phyloP scores from a whole-genome alignment of 768 basidiomycete species.

The Rhodotorula graminis region DNA sequence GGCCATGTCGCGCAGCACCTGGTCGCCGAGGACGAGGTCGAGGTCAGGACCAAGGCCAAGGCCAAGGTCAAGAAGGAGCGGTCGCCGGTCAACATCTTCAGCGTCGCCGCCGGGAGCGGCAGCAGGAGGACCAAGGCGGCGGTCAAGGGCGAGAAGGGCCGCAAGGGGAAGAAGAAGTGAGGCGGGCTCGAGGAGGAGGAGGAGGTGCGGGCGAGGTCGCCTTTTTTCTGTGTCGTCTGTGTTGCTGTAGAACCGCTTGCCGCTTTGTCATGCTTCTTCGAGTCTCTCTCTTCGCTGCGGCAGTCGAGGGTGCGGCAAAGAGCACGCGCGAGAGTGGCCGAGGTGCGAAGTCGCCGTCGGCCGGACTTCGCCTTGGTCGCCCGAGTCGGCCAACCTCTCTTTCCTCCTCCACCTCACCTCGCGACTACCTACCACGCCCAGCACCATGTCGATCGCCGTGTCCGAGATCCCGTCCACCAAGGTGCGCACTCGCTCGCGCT shows the following conservation, averaged over 20 bases:
- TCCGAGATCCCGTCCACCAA: constrained; percentile 19
- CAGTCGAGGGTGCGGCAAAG: no score
- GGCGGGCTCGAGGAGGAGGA: background rate
- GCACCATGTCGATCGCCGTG: constrained; percentile 30
- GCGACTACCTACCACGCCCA: background rate
- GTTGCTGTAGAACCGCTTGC: no score
- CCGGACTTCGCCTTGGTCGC: no score
- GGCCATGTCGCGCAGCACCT: constrained; percentile 20
- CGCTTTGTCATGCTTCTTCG: no score
- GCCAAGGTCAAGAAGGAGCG: background rate
- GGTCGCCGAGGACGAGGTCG: background rate
- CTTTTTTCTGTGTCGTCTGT: background rate
- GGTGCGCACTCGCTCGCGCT: background rate
- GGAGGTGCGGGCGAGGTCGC: background rate
- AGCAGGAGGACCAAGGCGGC: background rate
- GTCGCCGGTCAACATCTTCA: no score
- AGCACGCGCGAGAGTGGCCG: no score
- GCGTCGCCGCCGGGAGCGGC: background rate
- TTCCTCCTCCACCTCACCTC: background rate
- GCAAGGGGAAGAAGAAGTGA: background rate
- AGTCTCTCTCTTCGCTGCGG: no score
- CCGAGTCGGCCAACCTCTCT: no score
- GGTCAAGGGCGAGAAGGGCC: background rate
- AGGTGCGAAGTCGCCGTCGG: no score
- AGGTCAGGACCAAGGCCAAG: no score